Conservation (phyloP, 371 early-diverging fungal genomes). For the Actinomortierella ambigua region DNA sequence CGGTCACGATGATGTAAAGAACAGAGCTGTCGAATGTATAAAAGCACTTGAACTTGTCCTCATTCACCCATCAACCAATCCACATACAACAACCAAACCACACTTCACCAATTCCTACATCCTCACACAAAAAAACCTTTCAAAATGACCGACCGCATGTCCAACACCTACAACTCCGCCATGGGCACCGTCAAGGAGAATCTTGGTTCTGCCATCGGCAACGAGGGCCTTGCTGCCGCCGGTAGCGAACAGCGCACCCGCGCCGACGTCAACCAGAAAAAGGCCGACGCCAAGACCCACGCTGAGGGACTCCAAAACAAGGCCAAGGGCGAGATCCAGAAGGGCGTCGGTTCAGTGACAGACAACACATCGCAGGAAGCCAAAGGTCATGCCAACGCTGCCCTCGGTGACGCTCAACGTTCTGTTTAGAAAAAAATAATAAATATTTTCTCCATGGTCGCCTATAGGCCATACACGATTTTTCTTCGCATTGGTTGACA, state of each 20-base stretch:
- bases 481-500: too few species aligned
- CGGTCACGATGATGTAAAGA: too few species aligned
- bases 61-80: too few species aligned
- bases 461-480: too few species aligned
- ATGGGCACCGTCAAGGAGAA: constrained; percentile 35
- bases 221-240: constrained; percentile 16
- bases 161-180: constrained; percentile 23
- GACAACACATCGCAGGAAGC: constrained; percentile 50
- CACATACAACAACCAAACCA: too few species aligned
- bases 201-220: constrained; percentile 21
- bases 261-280: constrained; percentile 20
- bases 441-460: too few species aligned
- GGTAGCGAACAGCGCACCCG: constrained; percentile 31
- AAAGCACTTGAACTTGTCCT: too few species aligned
- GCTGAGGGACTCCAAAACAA: constrained; percentile 39
- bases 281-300: constrained; percentile 21
- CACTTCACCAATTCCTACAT: background rate
- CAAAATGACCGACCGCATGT: constrained; percentile 12
- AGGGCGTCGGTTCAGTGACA: constrained; percentile 47
- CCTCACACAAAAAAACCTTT: background rate
- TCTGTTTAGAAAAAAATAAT: constrained; percentile 1
- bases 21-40: too few species aligned
- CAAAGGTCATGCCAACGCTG: constrained; percentile 48
- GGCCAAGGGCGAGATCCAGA: constrained; percentile 48
- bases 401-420: constrained; percentile 43